Base-by-base conservation (phyloP, 2,329 filamentous ascomycete species). In the Paraphaeosphaeria sporulosa region DNA sequence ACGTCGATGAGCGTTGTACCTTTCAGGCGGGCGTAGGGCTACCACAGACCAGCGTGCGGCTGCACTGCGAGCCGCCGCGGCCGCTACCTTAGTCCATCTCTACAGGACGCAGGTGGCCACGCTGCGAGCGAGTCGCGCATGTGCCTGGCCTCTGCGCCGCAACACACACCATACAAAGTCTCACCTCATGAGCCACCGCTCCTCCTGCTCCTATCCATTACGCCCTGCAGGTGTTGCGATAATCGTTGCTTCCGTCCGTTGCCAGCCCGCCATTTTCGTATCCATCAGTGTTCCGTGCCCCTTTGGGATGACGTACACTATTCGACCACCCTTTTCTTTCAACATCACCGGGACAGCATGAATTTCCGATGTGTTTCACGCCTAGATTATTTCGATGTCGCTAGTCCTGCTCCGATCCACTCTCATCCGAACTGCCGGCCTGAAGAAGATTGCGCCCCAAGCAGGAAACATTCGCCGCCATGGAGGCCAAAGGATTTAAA, bases 291-390 rank as follows among this genome's bases (percentile, higher is more conserved):
- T 38, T 12, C 9, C 34, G 34, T 38, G 15, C 9, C 25, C 50
- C 23, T 6, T 32, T 36, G 13, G 21, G 40, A 46, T 55, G 52
- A 46, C 40, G 42, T 46, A 34, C 42, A 3, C 40, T 40, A 23
- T 23, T 15, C 49, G 1, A 40, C 19, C 19, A 25, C 42, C n/a
- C 19, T 55, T 19, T 25, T 44, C 7, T 38, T 25, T 2, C 17
- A 32, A 32, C 30, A 50, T 36, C 47, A 50, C 47, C 32, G 25
- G n/a, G 21, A 43, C n/a, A 38, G 52, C 42, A 36, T n/a, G 40
- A 55, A 55, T 55, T 32, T 55, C 52, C 52, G 52, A 54, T 34
- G 27, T n/a, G 52, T 55, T 55, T 55, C 52, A 55, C 52, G n/a
- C 42, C 52, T 44, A 36, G 17, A 44, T 23, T 2, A n/a, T 25